Evolutionary conservation across 352 stramenopile genomes (phyloP), one percentile per base, ranked within the genome.

Genomic region (Hyaloperonospora arabidopsidis): DNA sequence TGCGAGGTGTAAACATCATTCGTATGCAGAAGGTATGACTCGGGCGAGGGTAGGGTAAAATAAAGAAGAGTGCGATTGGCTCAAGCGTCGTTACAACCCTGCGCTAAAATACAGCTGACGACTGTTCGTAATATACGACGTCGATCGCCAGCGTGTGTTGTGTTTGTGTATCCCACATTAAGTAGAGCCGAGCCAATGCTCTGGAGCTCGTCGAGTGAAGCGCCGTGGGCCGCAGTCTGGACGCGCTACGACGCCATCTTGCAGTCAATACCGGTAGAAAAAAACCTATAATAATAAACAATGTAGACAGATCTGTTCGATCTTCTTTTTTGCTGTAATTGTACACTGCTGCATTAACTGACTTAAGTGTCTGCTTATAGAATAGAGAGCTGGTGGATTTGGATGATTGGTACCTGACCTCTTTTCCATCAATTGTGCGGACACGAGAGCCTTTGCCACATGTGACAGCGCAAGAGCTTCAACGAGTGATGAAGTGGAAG

Each of bases 401-500:
- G 23, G 79, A 90, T 53, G 57, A 40, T 32, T 90, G 79, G 79
- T 74, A 81, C 60, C 74, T 72, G 44, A 41, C 19, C 23, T 43
- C 65, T 15, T 63, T 86, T 45, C 77, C 70, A 12, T 28, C 49
- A 8, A 49, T 69, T 54, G 61, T 90, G 39, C 66, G 56, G 14
- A 59, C 35, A 13, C 77, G 79, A 13, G 75, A 85, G 17, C 77
- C 79, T 5, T 23, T 55, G 49, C 63, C 79, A 13, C 76, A 73
- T 52, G 47, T 87, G 52, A 73, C 60, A 29, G 72, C 89, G 41
- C 11, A 46, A 19, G 76, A 92, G 45, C 59, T 92, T 35, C 57
- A 69, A 22, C 61, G 71, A 39, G 67, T 92, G 39, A 86, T 92
- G 79, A 57, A 88, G 52, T 92, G 81, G 81, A 92, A 89, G 57